Conservation (phyloP, 345 rosid species). For the Leavenworthia alabamica region DNA sequence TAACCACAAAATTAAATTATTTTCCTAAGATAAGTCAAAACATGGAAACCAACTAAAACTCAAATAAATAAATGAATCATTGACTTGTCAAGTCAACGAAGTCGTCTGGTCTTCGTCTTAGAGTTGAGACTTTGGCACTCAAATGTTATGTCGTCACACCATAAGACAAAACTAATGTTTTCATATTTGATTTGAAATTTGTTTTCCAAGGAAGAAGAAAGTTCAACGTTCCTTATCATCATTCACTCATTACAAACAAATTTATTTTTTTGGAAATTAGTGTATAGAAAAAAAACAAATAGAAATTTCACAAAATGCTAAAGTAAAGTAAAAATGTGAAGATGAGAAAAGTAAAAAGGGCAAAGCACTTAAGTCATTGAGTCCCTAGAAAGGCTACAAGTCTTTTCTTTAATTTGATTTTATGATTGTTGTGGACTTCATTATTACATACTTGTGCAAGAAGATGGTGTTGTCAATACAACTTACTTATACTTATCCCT, state of each 20-base stretch:
- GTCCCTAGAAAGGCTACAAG: slow-evolving; percentile 17
- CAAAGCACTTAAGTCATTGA: slow-evolving; percentile 27
- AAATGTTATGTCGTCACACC: background rate
- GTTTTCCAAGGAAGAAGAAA: slow-evolving; percentile 1
- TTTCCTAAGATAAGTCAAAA: too few relatives aligned
- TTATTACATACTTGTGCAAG: slow-evolving; percentile 23
- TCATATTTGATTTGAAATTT: slow-evolving; percentile 3
- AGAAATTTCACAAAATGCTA: slow-evolving; percentile 16
- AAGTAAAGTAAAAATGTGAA: background rate
- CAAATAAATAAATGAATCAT: background rate
- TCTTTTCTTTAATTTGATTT: slow-evolving; percentile 7
- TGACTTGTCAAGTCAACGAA: slow-evolving; percentile 7
- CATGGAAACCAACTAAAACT: background rate
- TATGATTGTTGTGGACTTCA: slow-evolving; percentile 15
- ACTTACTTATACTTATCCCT: background rate
- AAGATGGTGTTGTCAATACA: slow-evolving; percentile 19
- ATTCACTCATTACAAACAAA: slow-evolving; percentile 13
- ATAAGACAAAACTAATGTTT: background rate
- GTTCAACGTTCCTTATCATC: slow-evolving; percentile 20
- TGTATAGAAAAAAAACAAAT: slow-evolving; percentile 8
- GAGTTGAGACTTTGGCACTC: too few relatives aligned
- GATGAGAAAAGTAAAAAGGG: background rate
- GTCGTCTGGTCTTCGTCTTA: slow-evolving; percentile 9
- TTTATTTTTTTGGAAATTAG: slow-evolving; percentile 26
- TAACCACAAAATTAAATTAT: background rate